Conservation (phyloP, 805 yeast genomes). For the Diddensiella transvaalensis region DNA sequence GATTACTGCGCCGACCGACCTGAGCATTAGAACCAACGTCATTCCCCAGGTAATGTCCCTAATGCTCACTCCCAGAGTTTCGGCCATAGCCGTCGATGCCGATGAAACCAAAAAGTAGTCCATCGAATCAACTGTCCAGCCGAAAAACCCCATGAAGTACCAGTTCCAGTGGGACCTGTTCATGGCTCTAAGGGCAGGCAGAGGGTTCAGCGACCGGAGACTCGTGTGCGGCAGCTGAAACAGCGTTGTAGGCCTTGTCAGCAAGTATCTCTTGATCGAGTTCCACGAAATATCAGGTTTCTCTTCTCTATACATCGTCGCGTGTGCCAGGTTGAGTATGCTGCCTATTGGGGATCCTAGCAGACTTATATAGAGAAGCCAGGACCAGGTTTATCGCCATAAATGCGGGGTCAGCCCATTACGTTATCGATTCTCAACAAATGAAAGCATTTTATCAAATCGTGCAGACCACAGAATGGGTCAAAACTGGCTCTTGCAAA, state of each 20-base stretch:
- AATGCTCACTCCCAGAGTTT: conserved; percentile 41
- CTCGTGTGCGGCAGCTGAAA: conserved; percentile 14
- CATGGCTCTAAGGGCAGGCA: conserved; percentile 50
- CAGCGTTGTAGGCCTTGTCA: conserved; percentile 15
- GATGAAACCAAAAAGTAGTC: conserved; percentile 63
- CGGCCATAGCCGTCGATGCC: conserved; percentile 49
- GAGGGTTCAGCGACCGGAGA: conserved; percentile 46
- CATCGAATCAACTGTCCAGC: conserved; percentile 69
- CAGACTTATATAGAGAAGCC: too few relatives aligned
- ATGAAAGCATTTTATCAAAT: too few relatives aligned
- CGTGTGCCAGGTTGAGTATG: too few relatives aligned
- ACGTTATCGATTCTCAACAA: too few relatives aligned
- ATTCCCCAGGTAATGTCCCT: conserved; percentile 66
- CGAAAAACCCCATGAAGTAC: conserved; percentile 53
- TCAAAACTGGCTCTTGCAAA: too few relatives aligned
- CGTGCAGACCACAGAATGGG: too few relatives aligned
- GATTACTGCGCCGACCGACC: conserved; percentile 66
- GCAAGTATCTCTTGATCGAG: conserved; percentile 8
- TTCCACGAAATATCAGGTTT: conserved; percentile 10
- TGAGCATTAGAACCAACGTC: conserved; percentile 63
- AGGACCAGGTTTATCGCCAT: too few relatives aligned
- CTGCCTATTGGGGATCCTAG: too few relatives aligned
- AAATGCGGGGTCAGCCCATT: too few relatives aligned
- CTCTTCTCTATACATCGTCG: too few relatives aligned
- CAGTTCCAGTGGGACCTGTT: conserved; percentile 54